Base-by-base conservation (phyloP, 2,329 filamentous ascomycete genomes). In the Thielaviopsis punctulata region DNA sequence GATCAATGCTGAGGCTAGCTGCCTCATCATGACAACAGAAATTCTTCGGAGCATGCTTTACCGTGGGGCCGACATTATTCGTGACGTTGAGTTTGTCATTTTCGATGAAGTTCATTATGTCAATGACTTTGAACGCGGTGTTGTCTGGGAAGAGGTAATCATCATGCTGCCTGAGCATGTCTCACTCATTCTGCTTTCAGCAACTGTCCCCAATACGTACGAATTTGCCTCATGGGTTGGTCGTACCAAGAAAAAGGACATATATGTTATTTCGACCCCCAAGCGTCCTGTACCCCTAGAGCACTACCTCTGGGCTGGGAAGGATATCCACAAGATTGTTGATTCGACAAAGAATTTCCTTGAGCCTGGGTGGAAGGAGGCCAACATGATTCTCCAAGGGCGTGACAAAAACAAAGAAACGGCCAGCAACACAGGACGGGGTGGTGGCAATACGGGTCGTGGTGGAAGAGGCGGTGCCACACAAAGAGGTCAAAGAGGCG, bases 21-120 rank as follows among this genome's bases (percentile, higher is more conserved):
- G 92, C 68, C 73, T 98, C 43, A 96, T 98, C 66, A 98, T 98
- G 92, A 98, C 92, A 0, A 98, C 92, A 0, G 92, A 98, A 63
- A 98, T 98, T 68, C 68, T 98, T 54, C 80, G 92, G 54, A 96
- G 92, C 71, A 98, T 98, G 90, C 78, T 98, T 46, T 98, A 98
- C 62, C 79, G 90, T 55, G 92, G 92, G 55, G 90, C 92, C 5
- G 92, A 98, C 69, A 69, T 98, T 15, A 95, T 98, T 58, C 79
- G 92, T 59, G 92, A 98, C 62, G 92, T 98, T 8, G 92, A 98
- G 59, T 98, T 94, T 64, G 92, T 98, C 59, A 95, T 98, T 48
- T 98, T 98, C 57, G 92, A 98, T 61, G 92, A 98, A 66, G 92
- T 98, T 1, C 92, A 98, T 67, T 98, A 98, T 63, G 90, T 98